Evolutionary conservation across 2,329 filamentous ascomycete genomes (phyloP), one percentile per base, ranked within the genome.

Genomic region (Calonectria honghensis): DNA sequence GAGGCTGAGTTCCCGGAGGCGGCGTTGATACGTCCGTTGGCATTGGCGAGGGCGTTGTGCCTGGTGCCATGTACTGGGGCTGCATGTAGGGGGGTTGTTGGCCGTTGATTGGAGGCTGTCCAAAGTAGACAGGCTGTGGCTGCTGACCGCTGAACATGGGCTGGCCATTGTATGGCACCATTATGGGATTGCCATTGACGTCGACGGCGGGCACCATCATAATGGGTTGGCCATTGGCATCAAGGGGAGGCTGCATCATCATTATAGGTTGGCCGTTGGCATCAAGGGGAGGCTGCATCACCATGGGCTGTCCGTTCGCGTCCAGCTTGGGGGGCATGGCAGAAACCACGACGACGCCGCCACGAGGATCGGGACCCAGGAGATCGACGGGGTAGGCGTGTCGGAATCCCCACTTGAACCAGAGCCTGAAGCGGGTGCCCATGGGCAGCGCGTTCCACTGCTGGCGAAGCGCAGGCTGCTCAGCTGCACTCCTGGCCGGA

Each of bases 321-420:
- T 35, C 68, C 10, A 51, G 13, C 68, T 64, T 64, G 45, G 41
- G 39, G 2, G 61, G 61, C 18, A 29, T 16, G 13, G 66, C 16
- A n/a, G 68, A 32, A 29, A 29, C 54, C 13, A 41, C 67, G 10
- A 51, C 39, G 14, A 52, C 51, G 29, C 37, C 54, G 39, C 27
- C 54, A 29, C 68, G 54, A 18, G 79, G 75, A 18, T 76, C 73
- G 11, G 70, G 51, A 3, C 76, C 78, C 10, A 79, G 65, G 35
- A 79, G 50, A 41, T 77, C 77, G 0, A 69, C 52, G 16, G 74
- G 76, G 9, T 77, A 78, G 31, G 71, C 48, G 18, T 74, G 70
- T 24, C 77, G 68, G 45, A 79, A 75, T 9, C 78, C 78, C 76
- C 75, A 75, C 24, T 67, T 76, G 35, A 76, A 27, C 77, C 78